These are phyloP conservation scores for Heritiera fomes DNA, from an alignment of 345 rosid genomes.

Conservation along the genomic window DNA sequence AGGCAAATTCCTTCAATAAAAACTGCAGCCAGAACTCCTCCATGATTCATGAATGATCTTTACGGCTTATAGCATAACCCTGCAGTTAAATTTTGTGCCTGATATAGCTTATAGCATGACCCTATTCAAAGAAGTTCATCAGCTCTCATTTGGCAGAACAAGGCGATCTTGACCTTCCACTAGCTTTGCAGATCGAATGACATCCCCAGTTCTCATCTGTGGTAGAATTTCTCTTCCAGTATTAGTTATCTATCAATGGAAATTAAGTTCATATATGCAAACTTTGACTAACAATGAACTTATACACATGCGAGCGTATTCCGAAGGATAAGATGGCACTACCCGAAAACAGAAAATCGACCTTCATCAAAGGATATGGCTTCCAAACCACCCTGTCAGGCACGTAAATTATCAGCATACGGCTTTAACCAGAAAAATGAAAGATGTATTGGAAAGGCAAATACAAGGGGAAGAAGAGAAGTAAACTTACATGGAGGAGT, in stretches of 20 bases:
- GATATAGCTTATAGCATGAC: no score
- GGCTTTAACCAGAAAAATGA: neutral
- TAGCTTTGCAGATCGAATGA: conserved; percentile 69
- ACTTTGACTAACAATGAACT: neutral
- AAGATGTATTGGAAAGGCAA: neutral
- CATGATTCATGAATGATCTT: neutral
- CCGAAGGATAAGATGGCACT: conserved; percentile 15
- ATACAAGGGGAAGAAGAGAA: neutral
- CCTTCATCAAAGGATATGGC: conserved; percentile 95
- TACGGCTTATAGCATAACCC: neutral
- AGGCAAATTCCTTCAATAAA: neutral
- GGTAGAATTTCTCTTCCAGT: conserved; percentile 72
- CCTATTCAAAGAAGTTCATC: conserved; percentile 10
- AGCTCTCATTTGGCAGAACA: conserved; percentile 55
- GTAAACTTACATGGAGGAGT: conserved; percentile 39
- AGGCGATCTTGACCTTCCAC: conserved; percentile 81
- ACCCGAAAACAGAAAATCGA: conserved; percentile 92
- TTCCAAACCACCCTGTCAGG: conserved; percentile 73
- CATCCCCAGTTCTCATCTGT: conserved; percentile 80
- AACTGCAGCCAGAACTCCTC: neutral
- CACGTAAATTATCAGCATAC: conserved; percentile 9
- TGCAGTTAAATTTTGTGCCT: neutral
- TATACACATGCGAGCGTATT: no score
- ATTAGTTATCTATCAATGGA: conserved; percentile 56
- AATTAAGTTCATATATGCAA: neutral